Conservation (phyloP, 2,329 filamentous ascomycete species). For the Paraconiothyrium brasiliense region DNA sequence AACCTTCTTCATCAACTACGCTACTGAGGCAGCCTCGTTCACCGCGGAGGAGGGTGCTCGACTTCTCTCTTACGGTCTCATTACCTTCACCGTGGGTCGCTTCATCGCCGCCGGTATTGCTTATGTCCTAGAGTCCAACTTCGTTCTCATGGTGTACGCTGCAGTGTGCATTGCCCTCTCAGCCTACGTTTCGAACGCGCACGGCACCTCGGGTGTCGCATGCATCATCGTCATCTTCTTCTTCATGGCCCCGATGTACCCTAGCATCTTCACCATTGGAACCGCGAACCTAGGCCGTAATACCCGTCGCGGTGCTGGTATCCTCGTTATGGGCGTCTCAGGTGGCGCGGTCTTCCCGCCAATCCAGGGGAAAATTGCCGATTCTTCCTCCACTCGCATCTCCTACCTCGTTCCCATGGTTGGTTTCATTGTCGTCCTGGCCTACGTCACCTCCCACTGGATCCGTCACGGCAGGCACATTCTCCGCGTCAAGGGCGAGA, state of each 20-base stretch:
- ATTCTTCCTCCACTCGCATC: constrained; percentile 31
- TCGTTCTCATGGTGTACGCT: constrained; percentile 29
- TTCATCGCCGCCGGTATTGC: constrained; percentile 29
- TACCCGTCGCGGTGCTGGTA: constrained; percentile 40
- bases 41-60: constrained; percentile 5
- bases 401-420: constrained; percentile 41
- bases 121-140: constrained; percentile 57
- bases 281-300: constrained; percentile 37
- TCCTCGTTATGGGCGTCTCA: constrained; percentile 34
- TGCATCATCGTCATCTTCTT: constrained; percentile 23
- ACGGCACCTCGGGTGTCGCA: constrained; percentile 23
- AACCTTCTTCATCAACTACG: constrained; percentile 48
- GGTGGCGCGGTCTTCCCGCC: constrained; percentile 40
- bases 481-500: constrained; percentile 15
- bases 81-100: constrained; percentile 26
- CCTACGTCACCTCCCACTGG: constrained; percentile 29
- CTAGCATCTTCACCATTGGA: constrained; percentile 41
- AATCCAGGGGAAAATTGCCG: constrained; percentile 39
- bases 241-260: constrained; percentile 40
- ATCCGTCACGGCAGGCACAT: constrained; percentile 25
- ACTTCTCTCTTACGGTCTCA: constrained; percentile 18
- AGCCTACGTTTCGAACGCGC: constrained; percentile 21
- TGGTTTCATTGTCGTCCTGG: constrained; percentile 32
- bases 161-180: constrained; percentile 26
- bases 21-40: constrained; percentile 20